phyloP scores from a whole-genome alignment of 2,329 filamentous ascomycete genomes.

The Trichocomaceae sp. region DNA sequence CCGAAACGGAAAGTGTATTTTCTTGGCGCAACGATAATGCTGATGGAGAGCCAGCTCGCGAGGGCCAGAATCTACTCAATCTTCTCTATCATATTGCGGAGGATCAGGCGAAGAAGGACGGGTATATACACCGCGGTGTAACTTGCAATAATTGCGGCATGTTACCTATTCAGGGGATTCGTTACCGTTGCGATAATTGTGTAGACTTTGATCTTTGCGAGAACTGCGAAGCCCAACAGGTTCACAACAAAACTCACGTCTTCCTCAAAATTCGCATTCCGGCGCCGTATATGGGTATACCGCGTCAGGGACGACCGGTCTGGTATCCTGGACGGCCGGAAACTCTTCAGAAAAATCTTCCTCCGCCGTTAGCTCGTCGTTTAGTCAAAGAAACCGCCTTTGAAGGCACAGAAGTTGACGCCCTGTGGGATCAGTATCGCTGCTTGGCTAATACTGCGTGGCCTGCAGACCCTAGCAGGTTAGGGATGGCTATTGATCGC shows the following conservation, averaged over 20 bases:
- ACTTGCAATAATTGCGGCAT: slow-evolving; percentile 85
- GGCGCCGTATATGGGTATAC: slow-evolving; percentile 70
- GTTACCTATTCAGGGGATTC: slow-evolving; percentile 81
- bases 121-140: slow-evolving; percentile 87
- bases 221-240: slow-evolving; percentile 65
- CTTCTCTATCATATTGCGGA: slow-evolving; percentile 89
- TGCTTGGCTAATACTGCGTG: slow-evolving; percentile 85
- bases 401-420: slow-evolving; percentile 82
- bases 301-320: slow-evolving; percentile 70
- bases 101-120: slow-evolving; percentile 79
- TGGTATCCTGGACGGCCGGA: slow-evolving; percentile 87
- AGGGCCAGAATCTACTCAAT: slow-evolving; percentile 74
- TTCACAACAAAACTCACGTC: slow-evolving; percentile 84
- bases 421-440: slow-evolving; percentile 93
- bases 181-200: slow-evolving; percentile 93
- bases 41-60: slow-evolving; percentile 34
- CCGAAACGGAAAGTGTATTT: slow-evolving; percentile 39
- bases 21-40: slow-evolving; percentile 40
- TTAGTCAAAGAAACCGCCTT: slow-evolving; percentile 67
- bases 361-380: slow-evolving; percentile 59
- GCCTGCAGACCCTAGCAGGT: slow-evolving; percentile 68
- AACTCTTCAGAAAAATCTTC: slow-evolving; percentile 60
- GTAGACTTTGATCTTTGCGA: slow-evolving; percentile 95
- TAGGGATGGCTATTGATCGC: slow-evolving; percentile 80
- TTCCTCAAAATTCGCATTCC: slow-evolving; percentile 96